Evolutionary conservation across 1,284 basidiomycete species (phyloP).

Genomic region (Ceratorhiza oryzae-sativae): DNA sequence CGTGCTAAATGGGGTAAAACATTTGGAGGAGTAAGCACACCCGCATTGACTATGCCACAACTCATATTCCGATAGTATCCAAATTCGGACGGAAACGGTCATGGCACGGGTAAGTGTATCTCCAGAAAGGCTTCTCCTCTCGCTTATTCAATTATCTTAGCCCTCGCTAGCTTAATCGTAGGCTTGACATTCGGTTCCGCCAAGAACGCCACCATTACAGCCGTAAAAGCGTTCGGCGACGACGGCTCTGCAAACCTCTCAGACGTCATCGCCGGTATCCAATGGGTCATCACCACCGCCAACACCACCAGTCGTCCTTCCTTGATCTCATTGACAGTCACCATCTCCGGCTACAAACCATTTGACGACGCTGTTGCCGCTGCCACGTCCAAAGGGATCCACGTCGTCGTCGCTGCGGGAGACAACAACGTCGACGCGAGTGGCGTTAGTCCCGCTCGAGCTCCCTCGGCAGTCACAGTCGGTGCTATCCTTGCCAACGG

Average conservation of each 20-base stretch:
- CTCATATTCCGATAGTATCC: not conserved
- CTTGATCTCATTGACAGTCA: not conserved
- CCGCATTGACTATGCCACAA: not conserved
- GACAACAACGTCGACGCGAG: conserved; percentile 12
- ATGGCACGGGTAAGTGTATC: conserved; percentile 14
- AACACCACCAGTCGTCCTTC: conserved; percentile 16
- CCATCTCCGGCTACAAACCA: not conserved
- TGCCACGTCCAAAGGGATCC: conserved; percentile 24
- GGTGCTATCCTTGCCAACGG: conserved; percentile 22
- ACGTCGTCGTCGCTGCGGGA: conserved; percentile 32
- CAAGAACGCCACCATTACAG: conserved; percentile 22
- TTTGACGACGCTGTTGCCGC: not conserved
- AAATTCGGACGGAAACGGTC: conserved; percentile 33
- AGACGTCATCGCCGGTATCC: conserved; percentile 35
- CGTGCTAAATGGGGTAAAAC: conserved; percentile 31
- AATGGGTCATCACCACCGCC: conserved; percentile 22
- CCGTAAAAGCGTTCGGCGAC: conserved; percentile 13
- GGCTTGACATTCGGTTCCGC: conserved; percentile 28
- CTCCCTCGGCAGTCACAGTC: conserved; percentile 1
- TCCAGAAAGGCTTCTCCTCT: not conserved
- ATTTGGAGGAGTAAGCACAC: conserved; percentile 9
- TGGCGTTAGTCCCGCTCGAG: conserved; percentile 17
- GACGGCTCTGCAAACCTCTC: conserved; percentile 24
- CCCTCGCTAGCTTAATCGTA: not conserved
- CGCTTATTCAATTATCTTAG: not conserved